phyloP scores from a whole-genome alignment of 2,329 filamentous ascomycete genomes.

The Diaporthe sp. region DNA sequence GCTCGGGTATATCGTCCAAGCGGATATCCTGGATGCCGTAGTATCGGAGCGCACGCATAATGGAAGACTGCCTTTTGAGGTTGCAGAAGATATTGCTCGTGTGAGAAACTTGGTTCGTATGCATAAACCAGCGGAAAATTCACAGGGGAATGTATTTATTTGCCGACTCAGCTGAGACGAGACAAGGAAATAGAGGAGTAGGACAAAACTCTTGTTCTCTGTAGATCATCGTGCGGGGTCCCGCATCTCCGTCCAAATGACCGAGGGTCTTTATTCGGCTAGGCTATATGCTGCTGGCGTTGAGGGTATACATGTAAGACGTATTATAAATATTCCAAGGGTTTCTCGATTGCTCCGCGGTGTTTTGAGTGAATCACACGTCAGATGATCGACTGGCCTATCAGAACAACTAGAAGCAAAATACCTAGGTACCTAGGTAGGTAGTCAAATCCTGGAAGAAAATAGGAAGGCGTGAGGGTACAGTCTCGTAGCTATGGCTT shows the following conservation, averaged over 20 bases:
- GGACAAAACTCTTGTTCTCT: neutral
- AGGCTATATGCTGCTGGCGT: neutral
- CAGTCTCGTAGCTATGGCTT: too few species aligned
- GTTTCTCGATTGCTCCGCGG: too few species aligned
- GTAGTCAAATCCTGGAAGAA: too few species aligned
- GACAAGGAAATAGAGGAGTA: neutral
- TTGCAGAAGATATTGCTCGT: neutral
- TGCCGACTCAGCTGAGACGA: neutral
- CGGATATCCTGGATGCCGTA: conserved; percentile 34
- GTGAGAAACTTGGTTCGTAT: neutral
- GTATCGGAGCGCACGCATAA: conserved; percentile 34
- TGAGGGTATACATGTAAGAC: neutral
- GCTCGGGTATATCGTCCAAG: conserved; percentile 35
- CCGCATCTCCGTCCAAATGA: neutral
- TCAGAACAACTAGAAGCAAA: too few species aligned
- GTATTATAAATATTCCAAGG: too few species aligned
- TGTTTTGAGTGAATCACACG: too few species aligned
- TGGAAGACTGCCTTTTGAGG: neutral
- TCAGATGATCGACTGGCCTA: too few species aligned
- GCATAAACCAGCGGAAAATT: neutral
- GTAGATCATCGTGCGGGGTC: conserved; percentile 1
- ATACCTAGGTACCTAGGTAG: too few species aligned
- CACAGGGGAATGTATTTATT: neutral
- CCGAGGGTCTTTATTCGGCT: conserved; percentile 1
- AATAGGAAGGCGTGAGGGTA: too few species aligned